Evolutionary conservation across 1,284 basidiomycete species (phyloP), one percentile per base, ranked within the genome.

Genomic region (Trichosporon coremiiforme): DNA sequence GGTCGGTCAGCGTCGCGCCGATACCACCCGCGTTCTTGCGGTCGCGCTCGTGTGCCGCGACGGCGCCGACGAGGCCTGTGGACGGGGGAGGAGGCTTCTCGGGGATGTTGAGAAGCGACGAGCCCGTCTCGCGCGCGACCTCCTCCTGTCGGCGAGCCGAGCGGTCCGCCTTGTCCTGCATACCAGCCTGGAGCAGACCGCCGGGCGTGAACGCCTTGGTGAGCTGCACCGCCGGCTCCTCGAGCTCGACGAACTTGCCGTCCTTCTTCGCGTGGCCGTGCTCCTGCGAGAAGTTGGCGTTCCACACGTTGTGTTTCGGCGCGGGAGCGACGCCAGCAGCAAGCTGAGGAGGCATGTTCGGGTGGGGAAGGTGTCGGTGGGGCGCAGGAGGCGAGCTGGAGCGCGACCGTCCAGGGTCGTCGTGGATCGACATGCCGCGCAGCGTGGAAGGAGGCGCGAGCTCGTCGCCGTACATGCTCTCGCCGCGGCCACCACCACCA

Each of bases 71-170:
- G 45, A 99, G 88, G 47, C 97, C 97, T 41, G 93, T 94, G 83
- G 97, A 94, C 9, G 97, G 96, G 0, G 94, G 94, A 4, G 94
- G 94, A 0, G 95, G 94, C 82, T 97, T 97, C 79, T 90, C 89
- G 4, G 93, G 93, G 22, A 99, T 93, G 79, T 95, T 95, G 84
- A 99, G 90, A 68, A 99, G 87, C 10, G 93, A 92, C 33, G 89
- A 90, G 41, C 97, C 97, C 7, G 87, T 89, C 82, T 95, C 94
- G 63, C 95, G 87, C 7, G 96, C 96, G 13, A 93, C 85, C 81
- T 95, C 92, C 81, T 99, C 95, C 78, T 97, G 94, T 66, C 91
- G 88, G 83, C 95, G 96, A 9, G 97, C 96, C 29, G 94, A 96
- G 60, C 95, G 89, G 79, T 97, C 95, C 78, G 95, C 90, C 82